Percentiles rank a stretch among this genome's conserved stretches.
Evolutionary conservation across 2,329 filamentous ascomycete species (phyloP).

Genomic region (Calonectria pseudoreteaudii): DNA sequence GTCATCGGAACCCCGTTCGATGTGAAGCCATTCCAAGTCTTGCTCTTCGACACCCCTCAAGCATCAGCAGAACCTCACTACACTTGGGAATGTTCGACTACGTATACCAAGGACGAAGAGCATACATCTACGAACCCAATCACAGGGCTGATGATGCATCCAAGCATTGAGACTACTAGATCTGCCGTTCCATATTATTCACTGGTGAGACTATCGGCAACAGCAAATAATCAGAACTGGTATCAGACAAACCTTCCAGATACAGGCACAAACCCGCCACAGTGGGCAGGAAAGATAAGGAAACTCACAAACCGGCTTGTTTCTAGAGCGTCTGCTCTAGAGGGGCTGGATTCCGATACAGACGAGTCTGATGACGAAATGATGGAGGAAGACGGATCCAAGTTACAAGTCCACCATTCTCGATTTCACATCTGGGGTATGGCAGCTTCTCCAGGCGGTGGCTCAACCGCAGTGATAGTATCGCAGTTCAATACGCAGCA

Average conservation of each 20-base stretch:
- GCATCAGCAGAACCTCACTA: constrained; percentile 49
- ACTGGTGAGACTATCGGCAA: constrained; percentile 64
- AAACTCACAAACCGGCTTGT: constrained; percentile 58
- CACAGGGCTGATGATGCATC: constrained; percentile 59
- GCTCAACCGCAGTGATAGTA: constrained; percentile 62
- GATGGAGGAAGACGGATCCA: constrained; percentile 47
- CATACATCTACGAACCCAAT: constrained; percentile 48
- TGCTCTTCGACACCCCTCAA: constrained; percentile 48
- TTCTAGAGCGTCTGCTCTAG: constrained; percentile 58
- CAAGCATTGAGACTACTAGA: constrained; percentile 37
- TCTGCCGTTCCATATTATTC: constrained; percentile 60
- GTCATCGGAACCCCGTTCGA: constrained; percentile 65
- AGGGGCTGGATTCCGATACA: constrained; percentile 48
- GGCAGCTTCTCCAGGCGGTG: constrained; percentile 62
- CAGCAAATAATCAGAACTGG: constrained; percentile 63
- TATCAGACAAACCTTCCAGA: constrained; percentile 61
- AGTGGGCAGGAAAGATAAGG: constrained; percentile 62
- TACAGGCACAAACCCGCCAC: constrained; percentile 43
- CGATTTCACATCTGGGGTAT: constrained; percentile 67
- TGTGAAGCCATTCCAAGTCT: constrained; percentile 63
- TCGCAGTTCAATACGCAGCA: constrained; percentile 62
- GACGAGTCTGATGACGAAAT: constrained; percentile 46
- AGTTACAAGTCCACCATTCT: constrained; percentile 60
- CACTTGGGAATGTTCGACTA: constrained; percentile 58
- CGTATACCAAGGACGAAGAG: constrained; percentile 52